Conservation (phyloP, 371 early-diverging fungal genomes). For the Mortierella sp. region DNA sequence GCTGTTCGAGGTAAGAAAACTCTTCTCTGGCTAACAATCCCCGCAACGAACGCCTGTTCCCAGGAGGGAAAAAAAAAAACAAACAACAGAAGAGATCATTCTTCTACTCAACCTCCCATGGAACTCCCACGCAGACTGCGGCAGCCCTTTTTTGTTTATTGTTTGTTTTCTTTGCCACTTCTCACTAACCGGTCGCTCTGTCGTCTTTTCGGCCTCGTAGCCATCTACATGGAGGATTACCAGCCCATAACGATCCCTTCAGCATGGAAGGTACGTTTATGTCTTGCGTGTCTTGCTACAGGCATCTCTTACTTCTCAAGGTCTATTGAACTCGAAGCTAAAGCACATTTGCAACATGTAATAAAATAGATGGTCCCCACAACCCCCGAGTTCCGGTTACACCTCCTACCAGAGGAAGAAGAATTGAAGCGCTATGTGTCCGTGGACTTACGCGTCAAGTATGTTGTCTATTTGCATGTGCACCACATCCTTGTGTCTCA, state of each 20-base stretch:
- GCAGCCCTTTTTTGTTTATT: not conserved
- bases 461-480: constrained; percentile 20
- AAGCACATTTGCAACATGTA: not conserved
- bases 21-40: not conserved
- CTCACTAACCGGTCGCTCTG: not conserved
- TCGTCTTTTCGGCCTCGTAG: constrained; percentile 29
- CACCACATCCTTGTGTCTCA: not conserved
- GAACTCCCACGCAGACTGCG: not conserved
- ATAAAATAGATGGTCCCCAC: constrained; percentile 64
- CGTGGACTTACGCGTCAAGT: constrained; percentile 73
- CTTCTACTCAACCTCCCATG: constrained; percentile 1
- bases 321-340: not conserved
- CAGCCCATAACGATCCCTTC: constrained; percentile 70
- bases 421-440: constrained; percentile 68
- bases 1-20: constrained; percentile 70
- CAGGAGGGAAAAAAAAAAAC: not conserved
- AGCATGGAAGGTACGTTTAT: constrained; percentile 76
- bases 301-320: not conserved
- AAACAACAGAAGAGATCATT: not conserved
- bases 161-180: not conserved
- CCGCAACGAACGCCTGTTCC: not conserved
- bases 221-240: constrained; percentile 82
- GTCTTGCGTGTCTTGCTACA: not conserved
- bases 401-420: constrained; percentile 67
- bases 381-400: constrained; percentile 78